phyloP scores from a whole-genome alignment of 2,329 filamentous ascomycete genomes.

The Neofusicoccum laricinum region DNA sequence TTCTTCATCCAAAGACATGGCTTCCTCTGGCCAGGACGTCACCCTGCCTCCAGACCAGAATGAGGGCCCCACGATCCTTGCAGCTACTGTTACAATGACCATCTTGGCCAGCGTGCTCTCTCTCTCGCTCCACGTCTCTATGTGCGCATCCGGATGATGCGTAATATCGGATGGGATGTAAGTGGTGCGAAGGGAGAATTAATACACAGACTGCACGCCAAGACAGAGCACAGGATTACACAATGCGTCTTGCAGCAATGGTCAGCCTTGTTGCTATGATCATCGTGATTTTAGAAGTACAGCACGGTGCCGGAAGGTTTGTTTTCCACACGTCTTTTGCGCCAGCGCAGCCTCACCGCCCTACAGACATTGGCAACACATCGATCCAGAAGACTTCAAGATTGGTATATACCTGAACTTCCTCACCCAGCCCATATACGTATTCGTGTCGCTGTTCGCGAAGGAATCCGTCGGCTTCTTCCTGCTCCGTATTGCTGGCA shows the following conservation, averaged over 20 bases:
- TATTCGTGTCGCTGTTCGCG: constrained; percentile 45
- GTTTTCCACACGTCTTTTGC: not conserved
- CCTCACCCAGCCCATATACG: constrained; percentile 46
- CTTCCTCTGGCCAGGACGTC: not conserved
- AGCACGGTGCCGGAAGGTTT: constrained; percentile 43
- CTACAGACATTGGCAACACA: constrained; percentile 40
- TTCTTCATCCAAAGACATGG: not conserved
- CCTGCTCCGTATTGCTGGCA: constrained; percentile 45
- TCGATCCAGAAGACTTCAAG: constrained; percentile 32
- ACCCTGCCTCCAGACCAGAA: constrained; percentile 33
- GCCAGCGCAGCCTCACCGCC: not conserved
- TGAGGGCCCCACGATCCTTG: constrained; percentile 39
- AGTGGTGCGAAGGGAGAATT: not conserved
- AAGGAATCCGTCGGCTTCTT: constrained; percentile 52
- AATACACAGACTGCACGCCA: constrained; percentile 4
- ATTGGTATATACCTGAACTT: constrained; percentile 48
- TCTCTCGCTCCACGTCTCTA: constrained; percentile 42
- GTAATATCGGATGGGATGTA: constrained; percentile 50
- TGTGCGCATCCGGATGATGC: constrained; percentile 49
- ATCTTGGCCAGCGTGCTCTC: constrained; percentile 37
- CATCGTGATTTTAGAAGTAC: constrained; percentile 42
- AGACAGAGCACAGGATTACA: constrained; percentile 35
- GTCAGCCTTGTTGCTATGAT: not conserved
- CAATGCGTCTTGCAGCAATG: constrained; percentile 38
- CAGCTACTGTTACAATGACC: constrained; percentile 40